A percentile compares a stretch with the other conserved stretches of the same genome.
These are phyloP conservation scores for Fusarium devonianum DNA, from an alignment of 2,329 filamentous ascomycete genomes.

Conservation along the genomic window DNA sequence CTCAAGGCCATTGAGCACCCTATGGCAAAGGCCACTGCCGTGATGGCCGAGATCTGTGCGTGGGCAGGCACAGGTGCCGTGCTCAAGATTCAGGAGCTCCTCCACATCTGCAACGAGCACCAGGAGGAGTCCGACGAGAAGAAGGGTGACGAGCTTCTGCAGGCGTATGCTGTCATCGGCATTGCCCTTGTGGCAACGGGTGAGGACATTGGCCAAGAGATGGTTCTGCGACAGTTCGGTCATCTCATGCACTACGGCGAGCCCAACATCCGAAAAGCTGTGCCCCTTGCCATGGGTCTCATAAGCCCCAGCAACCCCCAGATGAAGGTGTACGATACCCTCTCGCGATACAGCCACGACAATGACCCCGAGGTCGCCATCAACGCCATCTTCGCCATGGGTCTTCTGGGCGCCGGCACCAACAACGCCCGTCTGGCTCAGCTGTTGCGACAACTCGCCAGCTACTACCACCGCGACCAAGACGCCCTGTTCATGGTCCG, in stretches of 20 bases:
- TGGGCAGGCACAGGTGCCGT: slow-evolving; percentile 98
- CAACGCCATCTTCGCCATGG: slow-evolving; percentile 99
- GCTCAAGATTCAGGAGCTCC: slow-evolving; percentile 93
- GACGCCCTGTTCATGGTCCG: slow-evolving; percentile 99
- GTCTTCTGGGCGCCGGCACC: slow-evolving; percentile 92
- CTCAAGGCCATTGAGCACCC: slow-evolving; percentile 97
- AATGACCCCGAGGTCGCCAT: slow-evolving; percentile 98
- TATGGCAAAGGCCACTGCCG: slow-evolving; percentile 93
- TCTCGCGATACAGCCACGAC: slow-evolving; percentile 97
- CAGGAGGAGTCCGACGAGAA: slow-evolving; percentile 94
- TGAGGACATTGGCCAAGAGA: slow-evolving; percentile 97
- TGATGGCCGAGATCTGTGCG: slow-evolving; percentile 94
- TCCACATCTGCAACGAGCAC: slow-evolving; percentile 98
- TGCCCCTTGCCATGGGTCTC: slow-evolving; percentile 94
- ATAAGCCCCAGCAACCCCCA: slow-evolving; percentile 98
- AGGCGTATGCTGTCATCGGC: slow-evolving; percentile 94
- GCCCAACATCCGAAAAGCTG: slow-evolving; percentile 93
- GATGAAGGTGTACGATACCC: slow-evolving; percentile 99
- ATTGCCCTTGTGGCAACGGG: slow-evolving; percentile 97
- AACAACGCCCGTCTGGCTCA: slow-evolving; percentile 98
- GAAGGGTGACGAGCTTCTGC: slow-evolving; percentile 92
- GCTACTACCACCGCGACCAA: slow-evolving; percentile 97
- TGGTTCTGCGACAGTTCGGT: slow-evolving; percentile 96
- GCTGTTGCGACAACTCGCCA: slow-evolving; percentile 90
- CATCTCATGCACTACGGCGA: slow-evolving; percentile 99